These are phyloP conservation scores for Vitis labrusca DNA, from an alignment of 164 flowering plant species.

Conservation along the genomic window DNA sequence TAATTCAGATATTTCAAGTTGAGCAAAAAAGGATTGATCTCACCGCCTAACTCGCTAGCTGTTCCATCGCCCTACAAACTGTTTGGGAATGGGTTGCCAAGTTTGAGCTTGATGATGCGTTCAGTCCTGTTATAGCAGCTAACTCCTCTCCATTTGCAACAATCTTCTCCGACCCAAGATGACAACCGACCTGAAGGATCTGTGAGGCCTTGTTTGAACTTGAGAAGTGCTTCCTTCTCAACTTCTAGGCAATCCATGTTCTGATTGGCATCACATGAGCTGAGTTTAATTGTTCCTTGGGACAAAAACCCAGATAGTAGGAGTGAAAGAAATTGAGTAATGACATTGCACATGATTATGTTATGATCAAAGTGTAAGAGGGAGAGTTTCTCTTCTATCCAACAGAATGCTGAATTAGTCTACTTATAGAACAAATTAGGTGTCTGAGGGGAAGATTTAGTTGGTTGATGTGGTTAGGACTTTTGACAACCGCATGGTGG, in stretches of 20 bases:
- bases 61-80: neutral
- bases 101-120: constrained; percentile 14
- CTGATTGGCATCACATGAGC: no score
- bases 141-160: constrained; percentile 34
- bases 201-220: constrained; percentile 17
- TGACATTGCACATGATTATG: no score
- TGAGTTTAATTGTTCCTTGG: no score
- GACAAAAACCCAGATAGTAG: no score
- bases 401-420: neutral
- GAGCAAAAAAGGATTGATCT: constrained; percentile 19
- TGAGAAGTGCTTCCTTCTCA: constrained; percentile 25
- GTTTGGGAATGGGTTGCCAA: neutral
- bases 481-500: no score
- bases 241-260: neutral
- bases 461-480: no score
- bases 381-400: constrained; percentile 2
- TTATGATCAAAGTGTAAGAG: no score
- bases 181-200: constrained; percentile 23
- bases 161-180: constrained; percentile 27
- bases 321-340: no score
- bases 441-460: no score
- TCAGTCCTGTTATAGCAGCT: constrained; percentile 17
- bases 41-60: constrained; percentile 12
- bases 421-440: no score
- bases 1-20: constrained; percentile 15